Evolutionary conservation across 176 grass and related monocot genomes (phyloP).

Genomic region (Rhipidocladum racemiflorum): DNA sequence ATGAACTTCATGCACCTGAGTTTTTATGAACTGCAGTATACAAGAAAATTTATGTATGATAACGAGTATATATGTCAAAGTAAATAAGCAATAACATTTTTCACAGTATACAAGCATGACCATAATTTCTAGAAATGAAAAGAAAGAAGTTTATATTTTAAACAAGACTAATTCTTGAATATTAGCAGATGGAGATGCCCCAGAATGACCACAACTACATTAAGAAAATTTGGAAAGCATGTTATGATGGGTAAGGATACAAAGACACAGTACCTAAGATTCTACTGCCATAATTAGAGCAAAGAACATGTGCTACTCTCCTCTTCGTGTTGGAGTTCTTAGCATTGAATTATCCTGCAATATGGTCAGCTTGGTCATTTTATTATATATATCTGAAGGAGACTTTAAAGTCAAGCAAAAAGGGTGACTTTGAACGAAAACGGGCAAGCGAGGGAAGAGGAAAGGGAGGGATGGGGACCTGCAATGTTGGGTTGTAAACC

Average conservation of each 20-base stretch:
- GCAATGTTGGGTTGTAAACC: conserved; percentile 84
- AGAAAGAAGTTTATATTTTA: not conserved
- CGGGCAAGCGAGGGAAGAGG: too few relatives aligned
- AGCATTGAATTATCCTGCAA: conserved; percentile 63
- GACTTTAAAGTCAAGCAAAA: not conserved
- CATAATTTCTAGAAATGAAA: not conserved
- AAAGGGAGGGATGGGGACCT: conserved; percentile 25
- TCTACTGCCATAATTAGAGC: conserved; percentile 20
- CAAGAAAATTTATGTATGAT: not conserved
- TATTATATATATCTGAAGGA: not conserved
- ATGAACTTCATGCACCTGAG: not conserved
- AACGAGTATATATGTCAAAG: conserved; percentile 11
- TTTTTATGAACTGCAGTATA: not conserved
- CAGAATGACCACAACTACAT: not conserved
- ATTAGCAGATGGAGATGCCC: not conserved
- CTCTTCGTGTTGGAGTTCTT: conserved; percentile 51
- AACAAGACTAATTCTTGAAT: not conserved
- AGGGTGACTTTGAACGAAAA: not conserved
- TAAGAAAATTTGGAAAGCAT: not conserved
- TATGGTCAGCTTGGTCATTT: conserved; percentile 21
- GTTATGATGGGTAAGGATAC: conserved; percentile 3
- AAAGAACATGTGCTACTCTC: conserved; percentile 48
- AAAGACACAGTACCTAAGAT: conserved; percentile 36
- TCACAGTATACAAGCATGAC: not conserved
- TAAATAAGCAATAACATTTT: conserved; percentile 7